A percentile compares a stretch with the other conserved stretches of the same genome.
Evolutionary conservation across 2,329 filamentous ascomycete species (phyloP).

Genomic region (Parascedosporium putredinis): DNA sequence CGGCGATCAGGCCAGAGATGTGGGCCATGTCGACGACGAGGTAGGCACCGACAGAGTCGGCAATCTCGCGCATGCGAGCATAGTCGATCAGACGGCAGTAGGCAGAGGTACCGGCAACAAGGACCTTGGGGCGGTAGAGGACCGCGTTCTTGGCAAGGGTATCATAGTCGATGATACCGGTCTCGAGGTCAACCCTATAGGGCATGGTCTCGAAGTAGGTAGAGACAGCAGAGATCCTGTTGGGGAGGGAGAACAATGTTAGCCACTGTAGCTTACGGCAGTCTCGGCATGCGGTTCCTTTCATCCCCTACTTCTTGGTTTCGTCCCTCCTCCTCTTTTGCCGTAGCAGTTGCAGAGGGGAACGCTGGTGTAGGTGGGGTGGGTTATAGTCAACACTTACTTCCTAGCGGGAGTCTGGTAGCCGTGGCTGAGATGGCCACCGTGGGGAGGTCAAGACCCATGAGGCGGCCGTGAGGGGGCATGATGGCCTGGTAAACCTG

Average conservation of each 20-base stretch:
- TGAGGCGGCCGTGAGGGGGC: constrained; percentile 87
- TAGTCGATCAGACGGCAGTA: constrained; percentile 99
- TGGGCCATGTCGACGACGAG: constrained; percentile 97
- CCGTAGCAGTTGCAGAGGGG: background rate
- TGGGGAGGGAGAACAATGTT: background rate
- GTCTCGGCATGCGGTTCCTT: background rate
- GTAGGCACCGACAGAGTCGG: constrained; percentile 87
- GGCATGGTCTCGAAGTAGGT: constrained; percentile 99
- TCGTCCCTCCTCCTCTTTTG: too few relatives aligned
- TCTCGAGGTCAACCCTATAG: constrained; percentile 81
- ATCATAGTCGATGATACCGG: constrained; percentile 96
- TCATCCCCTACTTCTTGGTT: too few relatives aligned
- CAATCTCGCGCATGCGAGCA: constrained; percentile 88
- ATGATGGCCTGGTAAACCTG: constrained; percentile 98
- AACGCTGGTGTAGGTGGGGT: background rate
- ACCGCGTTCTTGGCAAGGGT: constrained; percentile 79
- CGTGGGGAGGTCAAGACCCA: constrained; percentile 92
- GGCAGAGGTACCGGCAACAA: constrained; percentile 92
- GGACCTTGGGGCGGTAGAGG: constrained; percentile 90
- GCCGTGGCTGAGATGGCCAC: constrained; percentile 89
- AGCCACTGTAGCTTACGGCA: background rate
- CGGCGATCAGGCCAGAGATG: constrained; percentile 91
- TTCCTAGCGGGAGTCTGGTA: constrained; percentile 96
- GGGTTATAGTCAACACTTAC: constrained; percentile 31
- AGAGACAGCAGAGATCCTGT: constrained; percentile 83